Conservation (phyloP, 305 asterid species). For the Lippia alba region DNA sequence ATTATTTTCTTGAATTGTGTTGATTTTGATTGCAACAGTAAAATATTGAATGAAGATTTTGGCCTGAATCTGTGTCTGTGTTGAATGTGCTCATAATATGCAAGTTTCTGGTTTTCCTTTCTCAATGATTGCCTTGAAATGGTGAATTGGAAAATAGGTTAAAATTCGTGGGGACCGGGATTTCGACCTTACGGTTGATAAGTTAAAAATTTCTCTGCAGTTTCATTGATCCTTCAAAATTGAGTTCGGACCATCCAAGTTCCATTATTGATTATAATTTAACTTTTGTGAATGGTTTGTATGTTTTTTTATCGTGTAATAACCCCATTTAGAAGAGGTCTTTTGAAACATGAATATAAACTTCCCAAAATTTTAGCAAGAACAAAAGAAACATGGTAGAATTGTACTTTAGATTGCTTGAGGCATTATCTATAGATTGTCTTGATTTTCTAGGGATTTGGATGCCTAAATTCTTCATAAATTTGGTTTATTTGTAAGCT, state of each 20-base stretch:
- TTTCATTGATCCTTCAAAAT: too few species aligned
- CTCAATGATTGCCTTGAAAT: constrained; percentile 9
- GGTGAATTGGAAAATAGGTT: constrained; percentile 3
- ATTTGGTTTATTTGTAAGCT: not conserved
- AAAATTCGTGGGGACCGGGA: not conserved
- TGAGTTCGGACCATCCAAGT: not conserved
- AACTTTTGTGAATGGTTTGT: not conserved
- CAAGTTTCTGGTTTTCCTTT: not conserved
- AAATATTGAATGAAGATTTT: constrained; percentile 13
- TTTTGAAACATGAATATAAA: not conserved
- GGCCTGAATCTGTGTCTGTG: not conserved
- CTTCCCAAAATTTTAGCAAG: not conserved
- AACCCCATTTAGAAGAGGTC: not conserved
- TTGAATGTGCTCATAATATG: not conserved
- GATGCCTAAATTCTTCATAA: not conserved
- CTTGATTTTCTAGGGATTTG: not conserved
- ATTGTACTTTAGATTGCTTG: not conserved
- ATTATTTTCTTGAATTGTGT: not conserved
- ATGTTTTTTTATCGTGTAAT: not conserved
- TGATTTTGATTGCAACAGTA: constrained; percentile 1
- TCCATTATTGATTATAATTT: not conserved
- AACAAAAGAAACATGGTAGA: not conserved
- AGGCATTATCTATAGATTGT: constrained; percentile 5
- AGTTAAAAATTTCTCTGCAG: not conserved
- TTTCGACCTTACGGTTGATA: constrained; percentile 1